Evolutionary conservation across 164 flowering plant species (phyloP), one percentile per base, ranked within the genome.

Genomic region (Santalum album): DNA sequence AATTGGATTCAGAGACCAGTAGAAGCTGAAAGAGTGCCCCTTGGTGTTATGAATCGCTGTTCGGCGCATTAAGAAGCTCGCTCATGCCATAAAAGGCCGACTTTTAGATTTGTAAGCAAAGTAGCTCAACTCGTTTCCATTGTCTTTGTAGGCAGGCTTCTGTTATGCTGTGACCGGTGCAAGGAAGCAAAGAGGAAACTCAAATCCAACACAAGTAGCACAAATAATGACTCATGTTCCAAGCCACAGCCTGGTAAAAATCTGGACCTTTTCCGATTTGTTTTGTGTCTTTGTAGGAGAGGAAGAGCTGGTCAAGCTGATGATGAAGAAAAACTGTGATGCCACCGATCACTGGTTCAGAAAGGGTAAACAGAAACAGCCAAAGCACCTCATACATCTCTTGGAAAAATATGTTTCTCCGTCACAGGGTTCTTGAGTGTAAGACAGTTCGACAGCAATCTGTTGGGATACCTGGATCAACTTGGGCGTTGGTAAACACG

Each of bases 271-370:
- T 64, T 71, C 55, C 62, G 57, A 26, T 81, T 59, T 56, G 83
- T 77, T 32, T 48, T 84, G 64, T 67, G 75, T 65, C 92, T 84
- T n/a, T 35, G 84, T 78, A 55, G 81, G 81, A 18, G 86, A 82
- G 63, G 72, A 73, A 45, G 64, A 51, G 15, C 64, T 78, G 56
- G 69, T 76, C 39, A 61, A 75, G 7, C 1, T 70, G 64, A 76
- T 78, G 67, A 61, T 61, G 59, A 64, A 38, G 49, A 53, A 53
- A 12, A 69, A 72, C 26, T 54, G 65, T 25, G 61, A 71, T 44
- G 76, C 76, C 1, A 67, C 68, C 7, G 65, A 71, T 51, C 58
- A 61, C 6, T 78, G 71, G 69, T 54, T 80, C 18, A 40, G 25
- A 18, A 62, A 38, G 57, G 84, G 77, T 6, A 62, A 58, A 44